phyloP scores from a whole-genome alignment of 352 stramenopile genomes.

The Pelagophyceae sp. region DNA sequence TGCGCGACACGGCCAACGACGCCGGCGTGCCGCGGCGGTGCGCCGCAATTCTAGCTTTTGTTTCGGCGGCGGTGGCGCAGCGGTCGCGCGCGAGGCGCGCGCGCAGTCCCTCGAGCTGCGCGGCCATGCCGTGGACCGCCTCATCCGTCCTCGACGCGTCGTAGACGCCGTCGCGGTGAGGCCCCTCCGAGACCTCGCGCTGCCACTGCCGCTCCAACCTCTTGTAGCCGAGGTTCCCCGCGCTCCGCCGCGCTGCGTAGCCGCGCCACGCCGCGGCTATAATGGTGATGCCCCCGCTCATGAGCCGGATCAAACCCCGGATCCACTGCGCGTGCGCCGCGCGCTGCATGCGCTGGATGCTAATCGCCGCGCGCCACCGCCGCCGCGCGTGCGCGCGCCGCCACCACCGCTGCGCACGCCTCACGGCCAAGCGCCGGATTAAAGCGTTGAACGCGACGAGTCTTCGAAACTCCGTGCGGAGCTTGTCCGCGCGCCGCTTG shows the following conservation, averaged over 20 bases:
- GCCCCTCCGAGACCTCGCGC: background rate
- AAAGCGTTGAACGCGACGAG: background rate
- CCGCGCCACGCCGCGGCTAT: background rate
- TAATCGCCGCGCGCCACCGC: background rate
- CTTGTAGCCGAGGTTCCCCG: background rate
- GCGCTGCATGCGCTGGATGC: constrained; percentile 10
- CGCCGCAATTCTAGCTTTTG: background rate
- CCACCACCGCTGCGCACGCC: background rate
- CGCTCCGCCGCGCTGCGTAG: background rate
- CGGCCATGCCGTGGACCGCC: background rate
- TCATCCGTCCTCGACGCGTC: background rate
- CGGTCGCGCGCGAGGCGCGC: background rate
- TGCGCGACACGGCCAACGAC: background rate
- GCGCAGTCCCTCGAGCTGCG: background rate
- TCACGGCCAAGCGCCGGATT: background rate
- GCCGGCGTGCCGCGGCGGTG: no score
- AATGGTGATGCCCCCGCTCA: background rate
- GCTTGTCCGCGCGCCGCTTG: background rate
- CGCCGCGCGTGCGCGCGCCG: background rate
- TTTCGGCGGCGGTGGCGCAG: background rate
- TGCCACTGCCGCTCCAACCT: background rate
- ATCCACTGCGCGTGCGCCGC: background rate
- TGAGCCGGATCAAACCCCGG: background rate
- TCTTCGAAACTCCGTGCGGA: background rate
- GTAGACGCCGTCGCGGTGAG: background rate